Evolutionary conservation across 2,329 filamentous ascomycete genomes (phyloP), one percentile per base, ranked within the genome.

Genomic region (Neoarthrinium moseri): DNA sequence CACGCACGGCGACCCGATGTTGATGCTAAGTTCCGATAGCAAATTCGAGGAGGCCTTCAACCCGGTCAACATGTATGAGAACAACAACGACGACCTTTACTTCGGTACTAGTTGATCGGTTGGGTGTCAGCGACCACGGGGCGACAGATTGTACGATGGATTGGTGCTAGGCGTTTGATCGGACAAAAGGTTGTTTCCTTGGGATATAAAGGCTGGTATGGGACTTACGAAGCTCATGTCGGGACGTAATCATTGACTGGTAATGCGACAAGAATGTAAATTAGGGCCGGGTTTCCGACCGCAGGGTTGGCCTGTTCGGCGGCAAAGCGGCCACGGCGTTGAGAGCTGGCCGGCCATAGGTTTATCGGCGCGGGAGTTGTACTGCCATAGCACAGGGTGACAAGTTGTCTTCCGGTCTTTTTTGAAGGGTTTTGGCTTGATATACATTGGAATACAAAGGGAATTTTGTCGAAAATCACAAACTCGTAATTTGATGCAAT

Each of bases 11-110:
- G 74, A 77, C 29, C 58, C 72, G 23, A 69, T 77, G 68, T 62
- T 77, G 42, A 70, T 76, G 65, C 69, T 76, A 56, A 68, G 51
- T 46, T 49, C 57, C 7, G 59, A 59, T 26, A 50, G 63, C 62
- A 78, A 78, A 61, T 78, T 77, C 54, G 76, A 78, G 43, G 77
- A 80, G 34, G 73, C 75, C 34, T 77, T 74, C 44, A 69, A 66
- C 46, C 55, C 64, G 5, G 71, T 74, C 24, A 67, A 67, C 59
- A 75, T 81, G 73, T 79, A 80, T 53, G 37, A 40, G n/a, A 27
- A 66, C 22, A 68, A 69, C 51, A 69, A 65, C 49, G 74, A 77
- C 45, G 76, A 80, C 50, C 64, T 79, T 45, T 78, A 80, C 55
- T 81, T 79, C 55, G n/a, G n/a, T n/a, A n/a, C n/a, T n/a, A n/a